phyloP scores from a whole-genome alignment of 768 basidiomycete species.

The Tubosaeta sp. region DNA sequence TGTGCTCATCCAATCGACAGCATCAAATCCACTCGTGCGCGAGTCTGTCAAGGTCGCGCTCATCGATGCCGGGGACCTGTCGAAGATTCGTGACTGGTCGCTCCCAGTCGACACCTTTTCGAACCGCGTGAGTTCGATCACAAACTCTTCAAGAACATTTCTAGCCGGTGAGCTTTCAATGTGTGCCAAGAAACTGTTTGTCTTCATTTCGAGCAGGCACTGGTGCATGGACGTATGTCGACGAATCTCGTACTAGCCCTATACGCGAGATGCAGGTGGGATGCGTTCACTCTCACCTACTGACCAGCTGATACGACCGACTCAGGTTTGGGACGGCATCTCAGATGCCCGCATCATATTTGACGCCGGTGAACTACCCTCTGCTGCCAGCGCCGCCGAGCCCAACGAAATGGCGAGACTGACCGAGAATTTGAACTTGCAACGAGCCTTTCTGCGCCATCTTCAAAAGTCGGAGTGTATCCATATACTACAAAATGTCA shows the following conservation, averaged over 20 bases:
- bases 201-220: constrained; percentile 46
- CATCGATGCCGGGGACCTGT: constrained; percentile 78
- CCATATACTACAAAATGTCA: constrained; percentile 65
- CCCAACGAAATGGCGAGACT: constrained; percentile 68
- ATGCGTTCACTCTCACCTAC: not conserved
- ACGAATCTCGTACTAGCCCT: constrained; percentile 58
- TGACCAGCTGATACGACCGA: not conserved
- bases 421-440: constrained; percentile 91
- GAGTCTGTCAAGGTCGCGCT: constrained; percentile 61
- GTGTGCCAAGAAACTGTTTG: not conserved
- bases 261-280: constrained; percentile 84
- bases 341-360: constrained; percentile 78
- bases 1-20: constrained; percentile 32
- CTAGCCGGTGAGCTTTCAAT: constrained; percentile 47
- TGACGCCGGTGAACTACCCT: constrained; percentile 43
- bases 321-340: constrained; percentile 88
- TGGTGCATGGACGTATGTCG: constrained; percentile 81
- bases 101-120: constrained; percentile 54
- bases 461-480: constrained; percentile 51
- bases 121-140: constrained; percentile 85
- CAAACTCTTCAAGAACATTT: constrained; percentile 65
- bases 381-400: constrained; percentile 23
- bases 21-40: constrained; percentile 47
- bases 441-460: constrained; percentile 72
- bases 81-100: constrained; percentile 64